Evolutionary conservation across 73 alveolate genomes (phyloP), one percentile per base, ranked within the genome.

Genomic region (Blepharisma japonicum): DNA sequence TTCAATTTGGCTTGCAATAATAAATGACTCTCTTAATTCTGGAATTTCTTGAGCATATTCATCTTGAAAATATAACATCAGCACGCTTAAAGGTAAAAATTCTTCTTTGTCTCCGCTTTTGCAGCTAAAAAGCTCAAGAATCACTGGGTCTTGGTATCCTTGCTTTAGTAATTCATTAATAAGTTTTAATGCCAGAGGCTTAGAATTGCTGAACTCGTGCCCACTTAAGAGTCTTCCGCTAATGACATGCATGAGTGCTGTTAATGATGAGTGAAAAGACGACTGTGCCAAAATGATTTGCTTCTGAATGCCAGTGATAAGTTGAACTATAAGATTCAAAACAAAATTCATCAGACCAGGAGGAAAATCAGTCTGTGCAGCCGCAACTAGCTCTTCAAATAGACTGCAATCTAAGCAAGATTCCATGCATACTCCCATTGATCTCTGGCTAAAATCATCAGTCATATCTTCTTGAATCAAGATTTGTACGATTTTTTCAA

Each of bases 61-160:
- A 5, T 61, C 74, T 8, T 61, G 14, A 25, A 61, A 61, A 25
- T 61, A 61, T 14, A 61, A 1, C 74, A 61, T 61, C 23, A 61
- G 5, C 18, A 61, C 23, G 2, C 47, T 14, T 9, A 61, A 25
- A 25, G 74, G 74, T 18, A 61, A 25, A 25, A 61, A 61, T 39
- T 61, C 74, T 8, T 14, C 46, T 25, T 25, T 61, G 14, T 61
- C 23, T 1, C 23, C 74, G 5, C 18, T 14, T 25, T 61, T 61
- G 23, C 47, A 61, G 47, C 2, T 61, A 25, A 61, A 61, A 14
- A 53, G 23, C 2, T 53, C 67, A 14, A 53, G 23, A 53, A 14
- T 11, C 67, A 11, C 67, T 14, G 67, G n/a, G 23, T 20, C 23
- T 20, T 20, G 27, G n/a, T 53, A 14, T 14, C n/a, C 23, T 14